Percentiles rank a stretch among this genome's conserved stretches.
Evolutionary conservation across 2,329 filamentous ascomycete species (phyloP).

Genomic region (Annulohypoxylon truncatum): DNA sequence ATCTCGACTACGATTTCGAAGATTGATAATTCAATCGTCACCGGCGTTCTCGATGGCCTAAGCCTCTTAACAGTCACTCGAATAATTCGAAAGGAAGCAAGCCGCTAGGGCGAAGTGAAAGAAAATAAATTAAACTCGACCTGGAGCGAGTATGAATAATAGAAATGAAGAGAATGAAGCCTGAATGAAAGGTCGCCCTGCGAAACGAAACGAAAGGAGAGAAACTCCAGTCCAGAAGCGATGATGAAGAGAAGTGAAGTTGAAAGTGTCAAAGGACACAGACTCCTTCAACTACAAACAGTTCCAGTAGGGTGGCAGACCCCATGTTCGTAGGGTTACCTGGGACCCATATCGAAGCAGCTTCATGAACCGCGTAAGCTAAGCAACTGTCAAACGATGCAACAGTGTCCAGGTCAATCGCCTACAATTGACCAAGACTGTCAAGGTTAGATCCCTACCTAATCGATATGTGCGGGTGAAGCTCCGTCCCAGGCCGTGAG

Average conservation of each 20-base stretch:
- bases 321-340: neutral
- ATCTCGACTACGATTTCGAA: constrained; percentile 2
- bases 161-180: constrained; percentile 35
- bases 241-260: constrained; percentile 35
- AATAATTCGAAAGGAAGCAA: constrained; percentile 29
- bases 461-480: constrained; percentile 2
- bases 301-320: constrained; percentile 16
- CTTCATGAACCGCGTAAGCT: constrained; percentile 14
- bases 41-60: constrained; percentile 4
- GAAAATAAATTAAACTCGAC: constrained; percentile 46
- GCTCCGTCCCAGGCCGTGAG: constrained; percentile 22
- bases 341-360: constrained; percentile 13
- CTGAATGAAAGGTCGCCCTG: constrained; percentile 33
- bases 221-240: constrained; percentile 46
- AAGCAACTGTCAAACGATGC: constrained; percentile 16
- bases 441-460: constrained; percentile 15
- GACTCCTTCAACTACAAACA: constrained; percentile 10
- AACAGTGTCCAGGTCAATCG: constrained; percentile 17
- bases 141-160: constrained; percentile 44
- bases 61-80: constrained; percentile 12
- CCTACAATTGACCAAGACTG: constrained; percentile 11
- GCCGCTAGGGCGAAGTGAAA: constrained; percentile 42
- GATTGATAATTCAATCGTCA: constrained; percentile 4
- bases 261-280: constrained; percentile 34
- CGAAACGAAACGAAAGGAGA: constrained; percentile 42